A percentile compares a stretch with the other conserved stretches of the same genome.
These are phyloP conservation scores for Ceratocystiopsis minuta DNA, from an alignment of 2,329 filamentous ascomycete genomes.

Conservation along the genomic window DNA sequence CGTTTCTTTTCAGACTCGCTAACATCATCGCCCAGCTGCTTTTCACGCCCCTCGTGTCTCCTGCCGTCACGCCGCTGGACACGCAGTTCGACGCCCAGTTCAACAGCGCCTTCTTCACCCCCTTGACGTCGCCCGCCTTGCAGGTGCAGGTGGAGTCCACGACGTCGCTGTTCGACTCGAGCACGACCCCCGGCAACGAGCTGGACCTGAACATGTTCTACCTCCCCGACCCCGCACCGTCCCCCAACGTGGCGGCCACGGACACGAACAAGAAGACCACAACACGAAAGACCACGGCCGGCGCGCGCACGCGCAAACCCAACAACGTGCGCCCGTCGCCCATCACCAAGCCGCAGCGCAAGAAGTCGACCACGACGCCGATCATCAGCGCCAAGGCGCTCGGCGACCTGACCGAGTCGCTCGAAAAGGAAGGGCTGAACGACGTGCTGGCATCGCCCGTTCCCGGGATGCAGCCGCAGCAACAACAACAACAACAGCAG, in stretches of 20 bases:
- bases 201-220: slow-evolving; percentile 30
- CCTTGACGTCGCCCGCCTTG: slow-evolving; percentile 62
- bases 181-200: slow-evolving; percentile 30
- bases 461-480: slow-evolving; percentile 18
- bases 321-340: slow-evolving; percentile 49
- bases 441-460: slow-evolving; percentile 6
- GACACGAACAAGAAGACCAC: slow-evolving; percentile 33
- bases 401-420: slow-evolving; percentile 29
- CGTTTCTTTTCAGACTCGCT: slow-evolving; percentile 1
- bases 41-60: slow-evolving; percentile 67
- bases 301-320: slow-evolving; percentile 31
- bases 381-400: slow-evolving; percentile 37
- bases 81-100: slow-evolving; percentile 46
- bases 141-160: slow-evolving; percentile 47
- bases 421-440: slow-evolving; percentile 18
- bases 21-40: slow-evolving; percentile 34
- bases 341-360: slow-evolving; percentile 48
- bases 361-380: slow-evolving; percentile 34
- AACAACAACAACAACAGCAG: slow-evolving; percentile 17
- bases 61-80: slow-evolving; percentile 68
- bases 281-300: slow-evolving; percentile 29
- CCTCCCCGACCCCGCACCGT: slow-evolving; percentile 10
- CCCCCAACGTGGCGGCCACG: slow-evolving; percentile 2
- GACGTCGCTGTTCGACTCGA: slow-evolving; percentile 22
- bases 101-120: slow-evolving; percentile 60